Evolutionary conservation across 768 basidiomycete species (phyloP), one percentile per base, ranked within the genome.

Genomic region (Lepiota venenata): DNA sequence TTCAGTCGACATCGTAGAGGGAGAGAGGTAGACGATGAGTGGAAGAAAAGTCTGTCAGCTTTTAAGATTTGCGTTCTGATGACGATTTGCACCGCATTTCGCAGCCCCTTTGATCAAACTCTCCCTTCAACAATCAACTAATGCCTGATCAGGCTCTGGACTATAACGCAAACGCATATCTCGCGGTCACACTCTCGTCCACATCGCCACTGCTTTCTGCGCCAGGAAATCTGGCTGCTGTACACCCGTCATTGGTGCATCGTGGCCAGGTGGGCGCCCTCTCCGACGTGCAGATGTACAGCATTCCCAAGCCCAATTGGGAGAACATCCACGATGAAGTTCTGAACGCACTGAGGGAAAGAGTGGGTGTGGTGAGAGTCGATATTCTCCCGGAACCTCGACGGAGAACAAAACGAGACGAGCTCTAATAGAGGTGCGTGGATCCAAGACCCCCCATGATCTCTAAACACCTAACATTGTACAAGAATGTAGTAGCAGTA

Each of bases 251-350:
- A 10, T 55, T 78, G 44, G 63, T 61, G 0, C 64, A 75, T 50
- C 64, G 76, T 1, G 75, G 77, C 4, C 68, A 67, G 39, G 74
- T 78, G 15, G 78, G 76, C 16, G 63, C 66, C 52, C 57, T 79
- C 55, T 52, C 64, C 14, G 75, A 78, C 56, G 75, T 78, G 14
- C 77, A 76, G 53, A 60, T 78, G n/a, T 63, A 78, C 52, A 71
- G 74, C 64, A 66, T 76, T 3, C 70, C 77, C 2, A 74, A 72
- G 50, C 59, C 55, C 1, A 62, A 69, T 35, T 77, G 76, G 77
- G 63, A 63, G 20, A 47, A 42, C 7, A 55, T 55, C 4, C 53
- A 55, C 9, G 40, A 55, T 20, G 46, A 55, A 20, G 47, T 55
- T 18, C 29, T 55, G 39, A 14, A 20, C 16, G 46, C 16, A 4